Evolutionary conservation across 1,284 basidiomycete genomes (phyloP), one percentile per base, ranked within the genome.

Genomic region (Leccinum pachyderme): DNA sequence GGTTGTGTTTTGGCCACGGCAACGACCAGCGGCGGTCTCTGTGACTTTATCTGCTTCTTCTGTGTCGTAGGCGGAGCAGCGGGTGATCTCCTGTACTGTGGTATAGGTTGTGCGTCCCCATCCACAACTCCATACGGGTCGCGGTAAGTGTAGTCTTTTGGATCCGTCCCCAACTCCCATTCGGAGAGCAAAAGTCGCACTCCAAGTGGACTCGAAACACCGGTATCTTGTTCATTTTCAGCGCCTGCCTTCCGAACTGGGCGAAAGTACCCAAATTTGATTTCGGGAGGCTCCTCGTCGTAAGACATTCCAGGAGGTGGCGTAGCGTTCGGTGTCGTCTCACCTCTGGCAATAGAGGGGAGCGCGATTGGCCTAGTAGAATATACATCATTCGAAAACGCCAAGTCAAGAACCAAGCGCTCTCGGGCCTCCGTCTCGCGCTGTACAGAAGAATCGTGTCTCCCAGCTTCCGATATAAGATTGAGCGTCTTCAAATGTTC

Each of bases 151-250:
- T 81, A 86, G 9, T 76, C 63, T 4, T 74, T 68, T 1, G 81
- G 80, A 66, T 83, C 74, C 4, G 72, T 62, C 12, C 84, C 82
- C 25, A 81, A 56, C 49, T 81, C 75, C 88, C 89, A 91, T 49
- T 87, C 85, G 53, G 79, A 77, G 51, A 91, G 69, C 35, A 91
- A 73, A 12, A 84, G 73, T 32, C 84, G 77, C 7, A 86, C 81
- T 3, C 84, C 84, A 4, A 78, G 71, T 0, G 83, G 79, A 49
- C 67, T 67, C 31, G 61, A 58, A 52, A 62, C 32, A n/a, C 41
- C 25, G 35, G 46, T 39, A 2, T 63, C 56, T 31, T 71, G 66
- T 24, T 64, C 61, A 3, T 25, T 33, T 48, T 72, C 61, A 3
- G 29, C 55, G 15, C 61, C 62, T 15, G 55, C 59, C 52, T 71